Conservation (phyloP, 228 moss, liverwort and hornwort species). For the Sphagnum magellanicum region DNA sequence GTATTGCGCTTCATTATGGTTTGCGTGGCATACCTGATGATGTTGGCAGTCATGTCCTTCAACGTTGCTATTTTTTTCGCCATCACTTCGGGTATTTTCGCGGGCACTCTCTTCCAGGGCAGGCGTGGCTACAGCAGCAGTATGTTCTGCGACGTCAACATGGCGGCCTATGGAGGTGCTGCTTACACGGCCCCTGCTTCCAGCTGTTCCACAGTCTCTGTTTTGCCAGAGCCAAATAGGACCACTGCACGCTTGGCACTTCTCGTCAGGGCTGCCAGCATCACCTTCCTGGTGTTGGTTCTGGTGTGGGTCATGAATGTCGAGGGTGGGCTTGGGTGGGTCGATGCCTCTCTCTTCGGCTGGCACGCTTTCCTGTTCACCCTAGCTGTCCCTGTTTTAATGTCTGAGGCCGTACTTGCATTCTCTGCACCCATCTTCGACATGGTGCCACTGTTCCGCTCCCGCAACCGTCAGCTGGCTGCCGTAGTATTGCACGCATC, state of each 20-base stretch:
- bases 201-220: neutral
- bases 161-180: neutral
- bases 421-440: neutral
- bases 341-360: constrained; percentile 1
- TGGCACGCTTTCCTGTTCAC: constrained; percentile 1
- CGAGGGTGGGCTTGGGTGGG: neutral
- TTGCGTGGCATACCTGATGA: neutral
- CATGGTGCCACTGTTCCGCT: neutral
- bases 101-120: neutral
- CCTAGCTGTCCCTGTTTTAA: neutral
- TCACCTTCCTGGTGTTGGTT: neutral
- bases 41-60: neutral
- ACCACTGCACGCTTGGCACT: neutral
- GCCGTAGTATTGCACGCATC: neutral
- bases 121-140: neutral
- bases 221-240: neutral
- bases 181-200: neutral
- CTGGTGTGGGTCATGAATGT: constrained; percentile 1
- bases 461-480: neutral
- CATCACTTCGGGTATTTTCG: neutral
- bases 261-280: neutral
- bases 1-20: neutral
- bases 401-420: neutral
- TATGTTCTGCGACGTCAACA: neutral
- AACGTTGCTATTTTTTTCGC: constrained; percentile 1